Evolutionary conservation across 805 yeast species (phyloP).

Genomic region (Candida oleophila): DNA sequence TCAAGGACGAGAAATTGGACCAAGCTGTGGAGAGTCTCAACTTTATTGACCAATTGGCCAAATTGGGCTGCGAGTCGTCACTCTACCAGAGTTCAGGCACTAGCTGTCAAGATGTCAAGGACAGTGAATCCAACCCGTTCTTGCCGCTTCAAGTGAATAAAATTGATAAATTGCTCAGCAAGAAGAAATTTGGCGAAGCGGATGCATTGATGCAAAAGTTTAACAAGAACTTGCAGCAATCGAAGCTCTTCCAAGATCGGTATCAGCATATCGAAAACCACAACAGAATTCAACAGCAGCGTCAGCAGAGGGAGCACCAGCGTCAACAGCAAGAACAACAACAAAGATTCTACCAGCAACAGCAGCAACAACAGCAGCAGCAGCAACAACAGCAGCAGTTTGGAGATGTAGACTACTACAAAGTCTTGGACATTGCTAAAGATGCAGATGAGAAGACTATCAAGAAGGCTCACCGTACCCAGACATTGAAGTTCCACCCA

Average conservation of each 20-base stretch:
- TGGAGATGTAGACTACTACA: conserved; percentile 69
- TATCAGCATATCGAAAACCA: conserved; percentile 27
- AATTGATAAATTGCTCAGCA: conserved; percentile 35
- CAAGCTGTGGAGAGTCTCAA: conserved; percentile 15
- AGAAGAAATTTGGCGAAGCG: conserved; percentile 38
- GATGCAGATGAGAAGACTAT: conserved; percentile 72
- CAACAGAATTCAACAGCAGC: conserved; percentile 16
- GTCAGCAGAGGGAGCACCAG: conserved; percentile 29
- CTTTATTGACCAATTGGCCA: conserved; percentile 30
- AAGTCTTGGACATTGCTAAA: conserved; percentile 63
- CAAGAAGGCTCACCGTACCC: conserved; percentile 75
- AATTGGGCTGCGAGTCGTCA: conserved; percentile 41
- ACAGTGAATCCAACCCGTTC: conserved; percentile 23
- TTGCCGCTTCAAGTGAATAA: conserved; percentile 38
- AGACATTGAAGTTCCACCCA: conserved; percentile 84
- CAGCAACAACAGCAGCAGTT: conserved; percentile 26
- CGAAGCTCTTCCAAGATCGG: conserved; percentile 37
- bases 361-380: conserved; percentile 40
- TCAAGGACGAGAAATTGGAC: conserved; percentile 13
- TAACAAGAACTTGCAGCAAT: conserved; percentile 34
- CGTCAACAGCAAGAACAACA: conserved; percentile 43
- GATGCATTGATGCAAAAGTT: conserved; percentile 32
- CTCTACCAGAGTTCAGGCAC: conserved; percentile 14
- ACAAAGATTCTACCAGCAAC: conserved; percentile 47
- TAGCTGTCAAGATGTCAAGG: conserved; percentile 20